Percentiles rank a stretch among this genome's conserved stretches.
Evolutionary conservation across 208 protist species (phyloP).

Genomic region (Wallacemonas sp.): DNA sequence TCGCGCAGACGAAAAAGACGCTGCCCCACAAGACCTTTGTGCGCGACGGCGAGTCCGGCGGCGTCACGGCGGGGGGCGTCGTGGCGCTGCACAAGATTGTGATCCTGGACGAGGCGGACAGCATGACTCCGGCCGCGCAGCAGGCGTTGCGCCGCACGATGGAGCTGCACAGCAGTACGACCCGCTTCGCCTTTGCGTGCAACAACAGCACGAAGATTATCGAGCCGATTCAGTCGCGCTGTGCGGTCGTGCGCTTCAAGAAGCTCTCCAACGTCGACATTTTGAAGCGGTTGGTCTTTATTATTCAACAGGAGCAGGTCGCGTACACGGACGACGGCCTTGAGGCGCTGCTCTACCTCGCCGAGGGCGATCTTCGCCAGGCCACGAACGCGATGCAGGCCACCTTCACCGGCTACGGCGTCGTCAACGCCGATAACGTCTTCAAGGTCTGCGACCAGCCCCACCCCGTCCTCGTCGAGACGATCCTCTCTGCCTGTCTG

Average conservation of each 20-base stretch:
- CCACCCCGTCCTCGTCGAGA: constrained; percentile 94
- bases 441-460: constrained; percentile 99
- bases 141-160: constrained; percentile 98
- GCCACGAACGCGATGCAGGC: constrained; percentile 99
- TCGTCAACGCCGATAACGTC: constrained; percentile 97
- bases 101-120: constrained; percentile 99
- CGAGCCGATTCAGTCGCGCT: constrained; percentile 98
- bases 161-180: constrained; percentile 97
- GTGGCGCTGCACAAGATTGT: constrained; percentile 98
- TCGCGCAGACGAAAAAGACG: constrained; percentile 95
- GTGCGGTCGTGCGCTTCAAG: constrained; percentile 87
- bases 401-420: constrained; percentile 94
- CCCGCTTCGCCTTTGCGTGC: constrained; percentile 99
- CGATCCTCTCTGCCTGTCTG: constrained; percentile 88
- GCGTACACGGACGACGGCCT: constrained; percentile 94
- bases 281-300: constrained; percentile 88
- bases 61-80: neutral
- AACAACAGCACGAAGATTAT: constrained; percentile 99
- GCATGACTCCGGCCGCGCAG: constrained; percentile 98
- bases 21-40: constrained; percentile 67
- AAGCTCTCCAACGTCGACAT: constrained; percentile 92
- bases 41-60: constrained; percentile 20
- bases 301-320: constrained; percentile 93
- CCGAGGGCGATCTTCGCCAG: constrained; percentile 97
- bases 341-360: constrained; percentile 97